Evolutionary conservation across 23 red algal species (phyloP), one percentile per base, ranked within the genome.

Genomic region (Pyropia yezoensis): DNA sequence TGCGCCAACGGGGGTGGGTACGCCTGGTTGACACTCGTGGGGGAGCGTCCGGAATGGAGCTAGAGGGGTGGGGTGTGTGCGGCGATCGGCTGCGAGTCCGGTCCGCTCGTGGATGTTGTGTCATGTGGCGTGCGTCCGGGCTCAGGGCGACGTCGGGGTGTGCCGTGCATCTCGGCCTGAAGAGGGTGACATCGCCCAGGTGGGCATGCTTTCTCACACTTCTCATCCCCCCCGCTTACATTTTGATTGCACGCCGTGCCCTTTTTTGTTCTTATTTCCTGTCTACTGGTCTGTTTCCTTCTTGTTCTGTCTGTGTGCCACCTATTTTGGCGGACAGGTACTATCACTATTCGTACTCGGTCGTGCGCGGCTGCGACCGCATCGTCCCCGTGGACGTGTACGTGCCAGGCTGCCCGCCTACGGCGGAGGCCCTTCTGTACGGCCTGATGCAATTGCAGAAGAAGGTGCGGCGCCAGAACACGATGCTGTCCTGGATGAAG

Each of bases 331-430:
- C 4, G 39, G 6, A 8, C 12, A 47, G 80, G 25, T 98, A 98
- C 52, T 98, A 98, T 57, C 94, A 98, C 73, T 98, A 98, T 52
- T 90, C 84, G 21, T 98, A 98, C 71, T 87, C 85, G 22, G 94
- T 98, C 33, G 94, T 98, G 18, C 74, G 94, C 7, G 94, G 94
- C 47, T 98, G 94, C 47, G 94, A 98, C 77, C 79, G 94, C 16
- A 98, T 98, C 58, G 85, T 98, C 49, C 94, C 94, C 23, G 94
- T 98, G 24, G 94, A 98, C 78, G 91, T 98, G 66, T 98, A 98
- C 61, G 94, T 98, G 23, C 94, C 94, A 3, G 94, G 94, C 63
- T 98, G 94, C 47, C 94, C 94, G 34, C 94, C 94, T 19, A 98
- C 94, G 25, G 82, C 82, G 3, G 82, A 87, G 64, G 82, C 82